Evolutionary conservation across 768 basidiomycete genomes (phyloP), one percentile per base, ranked within the genome.

Genomic region (Stropharia rugosoannulata): DNA sequence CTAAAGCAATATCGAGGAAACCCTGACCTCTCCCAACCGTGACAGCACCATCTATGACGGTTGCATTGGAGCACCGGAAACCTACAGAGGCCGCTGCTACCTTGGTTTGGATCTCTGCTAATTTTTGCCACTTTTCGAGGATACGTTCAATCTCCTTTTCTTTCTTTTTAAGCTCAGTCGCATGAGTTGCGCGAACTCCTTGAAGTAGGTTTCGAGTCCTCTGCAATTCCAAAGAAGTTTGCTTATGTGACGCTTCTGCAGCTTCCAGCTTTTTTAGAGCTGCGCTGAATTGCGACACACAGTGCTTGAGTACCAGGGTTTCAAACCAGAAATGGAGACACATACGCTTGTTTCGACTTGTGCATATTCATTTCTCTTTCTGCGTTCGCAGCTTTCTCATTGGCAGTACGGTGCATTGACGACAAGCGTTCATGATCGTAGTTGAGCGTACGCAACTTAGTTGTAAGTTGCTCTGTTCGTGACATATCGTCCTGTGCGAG

Each of bases 371-470:
- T 79, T 67, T 93, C 91, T n/a, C 87, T 80, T 68, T 93, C 93
- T 35, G 90, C 89, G 44, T 79, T 85, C 12, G 84, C 86, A 1
- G 83, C 80, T 22, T 73, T 80, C 45, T 90, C 90, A 4, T 72
- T 75, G 11, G 83, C 80, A 9, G 75, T 66, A 15, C 75, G 74
- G 65, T 92, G 78, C 80, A 92, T 84, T 1, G 82, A 80, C 35
- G 73, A 71, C 57, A 93, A 76, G 11, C 93, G 80, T 65, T 93
- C 90, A 56, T 91, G 79, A 61, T 95, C 93, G 57, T 95, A 94
- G 2, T 83, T 81, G 1, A 93, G 73, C 1, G 89, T 93, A 19
- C 90, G 79, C 15, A 89, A 69, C 62, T 90, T 90, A 0, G 89
- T 85, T 0, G 84, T 80, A 5, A 93, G 62, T 10, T 89, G 84